Evolutionary conservation across 169 alveolate genomes (phyloP), one percentile per base, ranked within the genome.

Genomic region (Plasmodium sp.): DNA sequence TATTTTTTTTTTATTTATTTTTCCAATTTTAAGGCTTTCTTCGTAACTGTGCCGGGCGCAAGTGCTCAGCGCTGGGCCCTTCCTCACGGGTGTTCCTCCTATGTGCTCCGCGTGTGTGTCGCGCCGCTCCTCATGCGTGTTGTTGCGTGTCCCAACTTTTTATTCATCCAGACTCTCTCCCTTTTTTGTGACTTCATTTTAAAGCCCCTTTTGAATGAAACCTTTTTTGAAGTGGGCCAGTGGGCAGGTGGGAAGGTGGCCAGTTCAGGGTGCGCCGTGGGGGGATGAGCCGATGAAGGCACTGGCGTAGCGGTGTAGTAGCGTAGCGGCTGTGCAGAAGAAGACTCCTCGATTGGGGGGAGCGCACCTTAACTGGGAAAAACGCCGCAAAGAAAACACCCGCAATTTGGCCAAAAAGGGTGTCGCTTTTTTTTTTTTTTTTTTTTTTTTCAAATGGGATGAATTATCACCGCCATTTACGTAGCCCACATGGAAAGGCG

Each of bases 131-230:
- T 58, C 43, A 36, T 58, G 71, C 48, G 9, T 72, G 18, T 33
- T 27, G n/a, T 58, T 34, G 56, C 72, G 36, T 83, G 41, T 27
- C 58, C 54, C 74, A 34, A 34, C 73, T 2, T 62, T 36, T 36
- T 51, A 72, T 39, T 84, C 43, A 84, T 58, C 58, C 41, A 48
- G 45, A 41, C 75, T 6, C 34, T 84, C n/a, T 27, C 33, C 12
- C 45, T 84, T 84, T 84, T 84, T 84, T 84, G 84, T 84, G 79
- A 84, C 74, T 74, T 84, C 34, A 84, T 73, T 84, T 84, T 73
- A 73, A 84, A 84, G 62, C 84, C 39, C 41, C 18, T 84, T 84
- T 84, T 84, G 27, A 22, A 22, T 41, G 39, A 84, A 73, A 58
- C 16, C 18, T 74, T 74, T 34, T 12, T 73, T 72, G 6, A 16